phyloP scores from a whole-genome alignment of 2,329 filamentous ascomycete genomes.

The Ophiocordyceps camponoti-leonardi region DNA sequence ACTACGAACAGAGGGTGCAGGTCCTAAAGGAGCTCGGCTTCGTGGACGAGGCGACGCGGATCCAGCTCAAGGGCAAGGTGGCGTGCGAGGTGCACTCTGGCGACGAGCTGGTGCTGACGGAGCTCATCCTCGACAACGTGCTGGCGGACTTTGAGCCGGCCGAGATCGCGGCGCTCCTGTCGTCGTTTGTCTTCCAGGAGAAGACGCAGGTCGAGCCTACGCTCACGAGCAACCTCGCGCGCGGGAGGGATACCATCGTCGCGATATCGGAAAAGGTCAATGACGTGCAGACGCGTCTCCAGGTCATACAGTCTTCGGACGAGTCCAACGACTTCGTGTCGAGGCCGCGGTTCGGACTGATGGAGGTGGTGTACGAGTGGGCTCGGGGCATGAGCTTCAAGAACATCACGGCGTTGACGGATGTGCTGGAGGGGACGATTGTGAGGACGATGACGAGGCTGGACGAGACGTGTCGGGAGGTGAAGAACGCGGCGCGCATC shows the following conservation, averaged over 20 bases:
- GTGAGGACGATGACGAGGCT: slow-evolving; percentile 84
- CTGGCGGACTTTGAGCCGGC: slow-evolving; percentile 89
- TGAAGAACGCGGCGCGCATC: slow-evolving; percentile 90
- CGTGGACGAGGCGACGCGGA: slow-evolving; percentile 70
- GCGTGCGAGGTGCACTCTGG: slow-evolving; percentile 96
- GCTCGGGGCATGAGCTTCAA: slow-evolving; percentile 96
- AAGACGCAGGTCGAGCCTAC: slow-evolving; percentile 74
- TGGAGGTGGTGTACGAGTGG: slow-evolving; percentile 98
- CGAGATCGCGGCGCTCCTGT: slow-evolving; percentile 87
- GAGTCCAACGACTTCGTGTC: slow-evolving; percentile 87
- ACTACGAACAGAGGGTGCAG: slow-evolving; percentile 88
- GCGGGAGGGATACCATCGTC: slow-evolving; percentile 71
- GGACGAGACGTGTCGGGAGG: slow-evolving; percentile 92
- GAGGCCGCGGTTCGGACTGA: slow-evolving; percentile 75
- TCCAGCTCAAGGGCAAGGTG: slow-evolving; percentile 94
- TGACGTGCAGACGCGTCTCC: slow-evolving; percentile 69
- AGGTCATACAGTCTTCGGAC: slow-evolving; percentile 80
- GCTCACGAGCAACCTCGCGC: slow-evolving; percentile 65
- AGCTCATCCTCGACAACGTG: slow-evolving; percentile 91
- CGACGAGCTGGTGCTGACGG: slow-evolving; percentile 88
- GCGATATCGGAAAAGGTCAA: slow-evolving; percentile 88
- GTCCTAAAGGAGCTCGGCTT: slow-evolving; percentile 87
- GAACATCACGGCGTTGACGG: slow-evolving; percentile 88
- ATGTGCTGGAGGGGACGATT: slow-evolving; percentile 94
- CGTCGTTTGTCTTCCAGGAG: slow-evolving; percentile 93